Evolutionary conservation across 2,329 filamentous ascomycete species (phyloP), one percentile per base, ranked within the genome.

Genomic region (Leptosphaerulina australis): DNA sequence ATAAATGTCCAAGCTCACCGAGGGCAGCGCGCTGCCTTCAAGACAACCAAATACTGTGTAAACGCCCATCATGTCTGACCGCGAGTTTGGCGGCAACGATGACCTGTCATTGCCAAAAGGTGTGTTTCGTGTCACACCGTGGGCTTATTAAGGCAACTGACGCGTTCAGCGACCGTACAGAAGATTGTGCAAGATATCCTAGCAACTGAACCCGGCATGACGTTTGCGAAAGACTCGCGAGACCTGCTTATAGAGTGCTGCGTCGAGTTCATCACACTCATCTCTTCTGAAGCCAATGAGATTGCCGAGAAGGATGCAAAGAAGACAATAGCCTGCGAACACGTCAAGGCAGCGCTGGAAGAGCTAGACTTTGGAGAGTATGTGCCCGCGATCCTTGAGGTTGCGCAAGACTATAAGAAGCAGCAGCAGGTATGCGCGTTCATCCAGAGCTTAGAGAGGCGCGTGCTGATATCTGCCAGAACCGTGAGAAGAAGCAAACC

Each of bases 281-380:
- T 99, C 63, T 97, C 92, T n/a, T 96, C 91, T 37, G 93, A 99
- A 77, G 94, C 94, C 56, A 99, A 99, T 75, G 94, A 99, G 67
- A 99, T 99, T 59, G 95, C 92, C 10, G 94, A 99, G 73, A 96
- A 96, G 75, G 94, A 99, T 69, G 91, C 92, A 39, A 99, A 99
- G 80, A 99, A 99, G 82, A 99, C 94, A 3, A 99, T 99, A 64
- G 93, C 93, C 10, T 96, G 91, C 73, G 94, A 99, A 67, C 94
- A 99, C 77, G 95, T 99, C 65, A 95, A 93, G 68, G 93, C 93
- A 69, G 94, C 94, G 0, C 82, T 99, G 31, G 89, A 93, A 64
- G 90, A 96, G 66, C 83, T 99, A 15, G 94, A 93, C 1, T 99
- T 97, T 72, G 83, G 86, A 8, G 91, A 96, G 63, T 99, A 97